Base-by-base conservation (phyloP, 2,329 filamentous ascomycete genomes). In the Monosporascus sp. region DNA sequence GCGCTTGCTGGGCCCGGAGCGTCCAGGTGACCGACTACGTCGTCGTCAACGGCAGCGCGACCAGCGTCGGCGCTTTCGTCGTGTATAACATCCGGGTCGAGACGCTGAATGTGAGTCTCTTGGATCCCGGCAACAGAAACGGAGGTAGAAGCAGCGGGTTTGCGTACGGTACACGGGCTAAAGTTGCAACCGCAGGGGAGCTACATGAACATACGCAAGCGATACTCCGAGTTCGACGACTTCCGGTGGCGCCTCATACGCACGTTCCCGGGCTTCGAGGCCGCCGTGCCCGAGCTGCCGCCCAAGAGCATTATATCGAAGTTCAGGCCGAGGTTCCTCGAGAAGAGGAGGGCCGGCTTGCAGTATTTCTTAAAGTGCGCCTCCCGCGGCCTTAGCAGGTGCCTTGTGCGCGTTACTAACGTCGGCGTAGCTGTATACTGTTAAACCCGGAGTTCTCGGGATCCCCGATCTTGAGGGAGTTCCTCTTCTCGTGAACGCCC, bases 151-250 rank as follows among this genome's bases (percentile, higher is more conserved):
- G 31, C 31, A 5, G 31, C 31, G 31, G 31, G 14, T 35, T 35
- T 9, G 31, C 31, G 5, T 14, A 35, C 31, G 28, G 31, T 35
- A 5, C 31, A 5, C 31, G 14, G 31, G 31, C 31, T 35, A 35
- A 35, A 35, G 9, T 14, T 5, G 31, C 31, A 35, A 35, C 11
- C 31, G 31, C 31, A 85, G 81, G 82, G 83, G 43, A 78, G 79
- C 55, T 77, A 74, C 48, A 84, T 87, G 73, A 78, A 79, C 56
- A 82, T 86, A 58, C 75, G 82, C 54, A 87, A 86, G 67, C 80
- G 92, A 68, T 97, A 97, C 71, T 97, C 92, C 0, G 93, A 97
- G 69, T 97, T 97, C 66, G 91, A 95, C 68, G 84, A 89, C 52
- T 80, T 99, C 56, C 83, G 91, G 51, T 74, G 79, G 49, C 84